A percentile compares a stretch with the other conserved stretches of the same genome.
Evolutionary conservation across 1,284 basidiomycete genomes (phyloP).

Genomic region (Fereydounia khargensis): DNA sequence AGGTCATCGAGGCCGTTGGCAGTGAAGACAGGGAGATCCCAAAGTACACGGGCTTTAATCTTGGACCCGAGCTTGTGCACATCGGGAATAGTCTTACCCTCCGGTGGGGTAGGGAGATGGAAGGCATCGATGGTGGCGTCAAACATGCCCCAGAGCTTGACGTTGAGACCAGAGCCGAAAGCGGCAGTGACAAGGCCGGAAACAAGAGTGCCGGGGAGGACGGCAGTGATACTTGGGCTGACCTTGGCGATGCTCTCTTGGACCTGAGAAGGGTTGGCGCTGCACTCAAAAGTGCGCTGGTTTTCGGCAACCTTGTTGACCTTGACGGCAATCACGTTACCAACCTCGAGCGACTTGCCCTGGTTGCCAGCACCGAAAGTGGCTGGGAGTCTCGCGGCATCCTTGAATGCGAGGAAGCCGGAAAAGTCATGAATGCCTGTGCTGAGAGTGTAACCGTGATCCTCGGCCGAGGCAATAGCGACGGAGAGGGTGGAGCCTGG

Average conservation of each 20-base stretch:
- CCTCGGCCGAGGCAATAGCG: conserved; percentile 72
- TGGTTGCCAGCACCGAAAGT: conserved; percentile 29
- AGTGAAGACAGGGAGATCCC: conserved; percentile 59
- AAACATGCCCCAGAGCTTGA: conserved; percentile 90
- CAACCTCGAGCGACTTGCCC: conserved; percentile 48
- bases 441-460: conserved; percentile 89
- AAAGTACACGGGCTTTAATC: conserved; percentile 81
- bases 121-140: conserved; percentile 83
- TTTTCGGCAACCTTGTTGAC: conserved; percentile 55
- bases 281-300: conserved; percentile 53
- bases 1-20: conserved; percentile 25
- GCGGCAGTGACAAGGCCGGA: conserved; percentile 78
- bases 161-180: conserved; percentile 75
- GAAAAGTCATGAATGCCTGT: conserved; percentile 63
- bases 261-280: conserved; percentile 46
- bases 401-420: conserved; percentile 52
- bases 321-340: conserved; percentile 52
- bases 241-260: conserved; percentile 18
- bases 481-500: conserved; percentile 42
- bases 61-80: conserved; percentile 66
- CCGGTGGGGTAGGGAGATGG: conserved; percentile 65
- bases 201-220: conserved; percentile 85
- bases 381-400: conserved; percentile 30
- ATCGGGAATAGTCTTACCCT: conserved; percentile 45
- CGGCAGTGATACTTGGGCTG: conserved; percentile 66